phyloP scores from a whole-genome alignment of 352 stramenopile genomes.

The Stramenopiles sp. region DNA sequence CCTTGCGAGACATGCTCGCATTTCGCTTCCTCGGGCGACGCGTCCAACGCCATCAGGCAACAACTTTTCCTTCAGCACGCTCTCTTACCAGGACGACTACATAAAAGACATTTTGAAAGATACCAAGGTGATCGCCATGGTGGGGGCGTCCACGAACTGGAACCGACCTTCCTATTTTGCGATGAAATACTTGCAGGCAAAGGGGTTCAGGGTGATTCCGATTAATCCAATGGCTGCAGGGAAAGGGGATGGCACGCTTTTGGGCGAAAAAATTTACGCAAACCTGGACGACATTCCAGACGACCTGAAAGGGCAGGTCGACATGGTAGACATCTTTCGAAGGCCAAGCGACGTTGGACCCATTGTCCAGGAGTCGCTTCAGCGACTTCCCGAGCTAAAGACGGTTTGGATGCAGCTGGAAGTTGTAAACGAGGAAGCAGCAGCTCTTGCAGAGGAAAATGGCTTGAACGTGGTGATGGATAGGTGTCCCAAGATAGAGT shows the following conservation, averaged over 20 bases:
- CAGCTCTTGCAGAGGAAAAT: background rate
- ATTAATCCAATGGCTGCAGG: background rate
- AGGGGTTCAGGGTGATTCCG: background rate
- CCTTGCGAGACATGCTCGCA: too few relatives aligned
- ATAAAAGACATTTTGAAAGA: background rate
- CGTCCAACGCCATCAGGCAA: too few relatives aligned
- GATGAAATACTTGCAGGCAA: background rate
- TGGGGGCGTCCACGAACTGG: background rate
- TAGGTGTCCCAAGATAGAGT: background rate
- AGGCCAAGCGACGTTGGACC: background rate
- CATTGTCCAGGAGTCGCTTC: background rate
- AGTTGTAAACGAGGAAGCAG: background rate
- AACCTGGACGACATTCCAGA: background rate
- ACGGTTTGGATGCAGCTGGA: background rate
- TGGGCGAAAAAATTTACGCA: background rate
- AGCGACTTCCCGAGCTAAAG: background rate
- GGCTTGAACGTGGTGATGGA: conserved; percentile 1
- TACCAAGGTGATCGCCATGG: background rate
- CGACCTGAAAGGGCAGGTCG: background rate
- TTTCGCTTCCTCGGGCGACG: too few relatives aligned
- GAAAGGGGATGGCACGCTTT: background rate
- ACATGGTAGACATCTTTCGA: conserved; percentile 6
- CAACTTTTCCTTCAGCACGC: too few relatives aligned
- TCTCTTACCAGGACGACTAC: background rate
- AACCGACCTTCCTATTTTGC: background rate